phyloP scores from a whole-genome alignment of 305 asterid genomes.

The Plantago coronopus region DNA sequence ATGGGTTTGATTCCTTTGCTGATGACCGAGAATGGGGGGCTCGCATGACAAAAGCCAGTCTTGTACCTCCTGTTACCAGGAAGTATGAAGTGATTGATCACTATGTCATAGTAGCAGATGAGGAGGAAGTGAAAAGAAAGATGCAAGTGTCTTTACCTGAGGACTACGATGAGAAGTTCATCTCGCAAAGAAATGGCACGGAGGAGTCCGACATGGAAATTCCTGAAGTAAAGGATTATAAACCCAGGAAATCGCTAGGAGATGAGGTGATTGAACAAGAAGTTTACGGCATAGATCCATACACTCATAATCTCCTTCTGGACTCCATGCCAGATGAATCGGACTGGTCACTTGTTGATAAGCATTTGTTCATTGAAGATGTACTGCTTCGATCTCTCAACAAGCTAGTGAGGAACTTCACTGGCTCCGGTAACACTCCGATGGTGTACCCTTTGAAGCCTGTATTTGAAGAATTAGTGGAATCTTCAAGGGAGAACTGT shows the following conservation, averaged over 20 bases:
- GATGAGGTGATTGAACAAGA: slow-evolving; percentile 98
- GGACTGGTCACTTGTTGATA: slow-evolving; percentile 82
- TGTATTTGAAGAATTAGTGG: slow-evolving; percentile 71
- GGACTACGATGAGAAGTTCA: slow-evolving; percentile 80
- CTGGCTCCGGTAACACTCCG: slow-evolving; percentile 86
- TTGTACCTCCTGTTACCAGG: slow-evolving; percentile 97
- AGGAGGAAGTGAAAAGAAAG: slow-evolving; percentile 91
- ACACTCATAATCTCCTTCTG: slow-evolving; percentile 91
- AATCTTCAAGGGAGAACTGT: slow-evolving; percentile 53
- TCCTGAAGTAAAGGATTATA: slow-evolving; percentile 92
- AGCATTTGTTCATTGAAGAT: slow-evolving; percentile 88
- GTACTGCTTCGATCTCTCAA: slow-evolving; percentile 82
- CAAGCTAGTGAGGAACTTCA: slow-evolving; percentile 77
- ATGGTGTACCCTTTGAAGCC: slow-evolving; percentile 79
- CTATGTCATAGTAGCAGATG: slow-evolving; percentile 86
- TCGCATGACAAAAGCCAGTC: slow-evolving; percentile 96
- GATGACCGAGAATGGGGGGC: slow-evolving; percentile 99
- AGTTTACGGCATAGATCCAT: slow-evolving; percentile 98
- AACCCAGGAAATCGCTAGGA: slow-evolving; percentile 83
- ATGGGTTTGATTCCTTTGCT: slow-evolving; percentile 72
- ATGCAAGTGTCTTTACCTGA: slow-evolving; percentile 95
- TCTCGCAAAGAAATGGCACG: slow-evolving; percentile 75
- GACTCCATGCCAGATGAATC: slow-evolving; percentile 97
- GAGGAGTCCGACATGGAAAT: slow-evolving; percentile 99
- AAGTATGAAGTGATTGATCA: slow-evolving; percentile 93